Evolutionary conservation across 2,329 filamentous ascomycete genomes (phyloP).

Genomic region (Pleurostoma richardsiae): DNA sequence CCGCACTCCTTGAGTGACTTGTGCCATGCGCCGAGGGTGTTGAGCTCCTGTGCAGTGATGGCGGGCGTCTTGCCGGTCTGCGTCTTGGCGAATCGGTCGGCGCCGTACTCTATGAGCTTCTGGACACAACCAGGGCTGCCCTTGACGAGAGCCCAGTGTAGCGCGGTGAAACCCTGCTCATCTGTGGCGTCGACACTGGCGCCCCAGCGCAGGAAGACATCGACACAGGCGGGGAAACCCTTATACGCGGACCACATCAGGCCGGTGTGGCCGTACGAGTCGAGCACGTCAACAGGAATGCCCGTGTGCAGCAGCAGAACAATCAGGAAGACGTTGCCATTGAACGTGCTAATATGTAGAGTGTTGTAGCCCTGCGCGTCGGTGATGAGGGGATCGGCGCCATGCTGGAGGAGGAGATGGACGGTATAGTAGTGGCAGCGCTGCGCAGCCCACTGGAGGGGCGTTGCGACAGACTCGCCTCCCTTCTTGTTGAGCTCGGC

Average conservation of each 20-base stretch:
- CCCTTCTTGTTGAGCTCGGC: slow-evolving; percentile 94
- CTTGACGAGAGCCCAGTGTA: slow-evolving; percentile 96
- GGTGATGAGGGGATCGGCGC: slow-evolving; percentile 86
- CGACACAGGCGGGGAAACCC: slow-evolving; percentile 86
- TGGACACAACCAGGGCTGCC: slow-evolving; percentile 84
- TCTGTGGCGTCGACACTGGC: slow-evolving; percentile 88
- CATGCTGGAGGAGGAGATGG: slow-evolving; percentile 83
- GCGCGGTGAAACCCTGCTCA: slow-evolving; percentile 86
- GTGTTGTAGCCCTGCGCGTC: slow-evolving; percentile 98
- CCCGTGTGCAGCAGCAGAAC: slow-evolving; percentile 90
- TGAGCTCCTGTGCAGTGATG: slow-evolving; percentile 83
- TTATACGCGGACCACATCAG: slow-evolving; percentile 99
- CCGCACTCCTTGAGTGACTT: slow-evolving; percentile 79
- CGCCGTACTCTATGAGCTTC: slow-evolving; percentile 92
- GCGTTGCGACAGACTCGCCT: slow-evolving; percentile 89
- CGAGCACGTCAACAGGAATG: slow-evolving; percentile 86
- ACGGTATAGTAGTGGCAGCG: slow-evolving; percentile 96
- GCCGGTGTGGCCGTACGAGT: slow-evolving; percentile 85
- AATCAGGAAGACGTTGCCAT: slow-evolving; percentile 88
- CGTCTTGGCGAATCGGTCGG: slow-evolving; percentile 88
- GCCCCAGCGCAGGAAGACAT: slow-evolving; percentile 89
- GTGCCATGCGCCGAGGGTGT: slow-evolving; percentile 76
- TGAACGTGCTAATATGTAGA: slow-evolving; percentile 92
- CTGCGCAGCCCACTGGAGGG: slow-evolving; percentile 95
- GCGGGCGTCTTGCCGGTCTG: slow-evolving; percentile 85